Evolutionary conservation across 495 filamentous ascomycete species (phyloP), one percentile per base, ranked within the genome.

Genomic region (Hypoxylon trugodes): DNA sequence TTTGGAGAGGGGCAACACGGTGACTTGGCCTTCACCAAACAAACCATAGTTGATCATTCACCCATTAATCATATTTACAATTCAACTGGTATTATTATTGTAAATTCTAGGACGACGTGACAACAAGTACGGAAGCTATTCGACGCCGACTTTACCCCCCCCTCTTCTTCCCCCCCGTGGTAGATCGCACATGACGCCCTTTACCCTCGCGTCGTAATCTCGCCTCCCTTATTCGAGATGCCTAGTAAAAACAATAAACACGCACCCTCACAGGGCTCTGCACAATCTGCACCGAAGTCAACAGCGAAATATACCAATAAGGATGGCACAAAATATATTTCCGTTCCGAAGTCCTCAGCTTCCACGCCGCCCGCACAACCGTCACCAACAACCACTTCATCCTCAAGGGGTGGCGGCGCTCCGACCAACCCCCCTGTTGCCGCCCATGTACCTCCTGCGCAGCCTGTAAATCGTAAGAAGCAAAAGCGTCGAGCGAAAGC

Each of bases 381-480:
- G 40, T 84, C 81, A 45, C 81, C 73, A 49, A 81, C 75, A 5
- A 67, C 69, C 18, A 68, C 74, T 5, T 60, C 75, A 15, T 68
- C 73, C 6, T 61, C 77, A 21, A 65, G 57, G 46, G 61, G 70
- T 19, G 70, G 70, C 62, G 70, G 70, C 62, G 70, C 64, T 21
- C 65, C 71, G 19, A 73, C 59, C 15, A 51, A 50, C 19, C 56
- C 66, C 40, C 58, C 71, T 10, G 60, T 64, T 28, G 28, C 70
- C 49, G 25, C 55, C 22, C 65, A 73, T 8, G 45, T 36, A 4
- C 50, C 68, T 13, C 64, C 71, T 43, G 75, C 71, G 49, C 73
- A 81, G 45, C 64, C 74, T 3, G 89, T 94, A 36, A 97, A 97
- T 76, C 86, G 90, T 70, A 97, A 97, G 78, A 97, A 97, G 75